Evolutionary conservation across 1,139 yeast species (phyloP), one percentile per base, ranked within the genome.

Genomic region (Zygoascus meyerae): DNA sequence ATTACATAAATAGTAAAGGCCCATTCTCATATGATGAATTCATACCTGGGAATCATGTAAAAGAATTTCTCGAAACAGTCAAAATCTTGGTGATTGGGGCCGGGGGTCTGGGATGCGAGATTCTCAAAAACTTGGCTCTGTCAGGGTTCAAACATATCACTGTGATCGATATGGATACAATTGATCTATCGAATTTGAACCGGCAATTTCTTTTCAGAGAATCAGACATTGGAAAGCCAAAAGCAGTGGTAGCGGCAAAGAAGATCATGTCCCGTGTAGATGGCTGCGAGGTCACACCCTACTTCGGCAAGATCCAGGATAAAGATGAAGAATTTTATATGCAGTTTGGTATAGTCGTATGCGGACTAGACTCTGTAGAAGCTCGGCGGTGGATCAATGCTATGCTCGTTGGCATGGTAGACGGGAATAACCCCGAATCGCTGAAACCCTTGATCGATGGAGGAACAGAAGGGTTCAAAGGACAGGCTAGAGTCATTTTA

Each of bases 51-150:
- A 50, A 53, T 1, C 59, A 55, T 5, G 67, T 59, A 0, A 51
- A 52, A 6, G 60, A 60, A 18, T 50, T 60, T n/a, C 54, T 69
- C 5, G 55, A 55, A 2, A 46, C 46, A 1, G 52, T 69, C 42
- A 68, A 64, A 51, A 60, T 71, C 8, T 58, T 71, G 66, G 52
- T 71, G 74, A 53, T 90, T 35, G 97, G 98, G 0, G 97, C 97
- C 1, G 97, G 97, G 1, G 98, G 98, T 0, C 70, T 92, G 9
- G 98, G 98, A 0, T 92, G 97, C 68, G 97, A 92, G 65, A 81
- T 92, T 33, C 68, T 92, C 45, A 90, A 90, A 68, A 81, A 89
- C 64, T 70, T 92, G 44, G 92, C 94, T 0, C 70, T 86, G 47
- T 73, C 83, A 2, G 95, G 95, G 3, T 85, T 90, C 59, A 71